These are phyloP conservation scores for Euphorbia lathyris DNA, from an alignment of 345 rosid species.

Conservation along the genomic window DNA sequence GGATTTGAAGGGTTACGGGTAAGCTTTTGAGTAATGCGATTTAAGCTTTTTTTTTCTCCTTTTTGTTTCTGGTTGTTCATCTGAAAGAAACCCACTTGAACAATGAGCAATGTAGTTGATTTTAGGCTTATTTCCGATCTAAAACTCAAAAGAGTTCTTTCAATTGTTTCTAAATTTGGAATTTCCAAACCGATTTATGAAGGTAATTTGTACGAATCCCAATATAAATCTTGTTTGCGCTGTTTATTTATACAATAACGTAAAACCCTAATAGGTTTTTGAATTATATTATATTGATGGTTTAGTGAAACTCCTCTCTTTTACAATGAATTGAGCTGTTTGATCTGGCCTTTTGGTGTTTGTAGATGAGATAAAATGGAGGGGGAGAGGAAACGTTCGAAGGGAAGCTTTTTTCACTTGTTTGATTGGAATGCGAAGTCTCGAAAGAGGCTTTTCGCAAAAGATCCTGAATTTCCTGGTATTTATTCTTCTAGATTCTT, in stretches of 20 bases:
- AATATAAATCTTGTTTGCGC: constrained; percentile 9
- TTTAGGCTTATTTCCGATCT: constrained; percentile 12
- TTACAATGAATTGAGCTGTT: background rate
- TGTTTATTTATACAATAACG: background rate
- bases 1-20: constrained; percentile 26
- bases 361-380: constrained; percentile 53
- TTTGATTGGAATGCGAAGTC: constrained; percentile 94
- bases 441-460: constrained; percentile 63
- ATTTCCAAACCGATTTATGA: constrained; percentile 3
- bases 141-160: background rate
- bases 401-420: constrained; percentile 64
- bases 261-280: background rate
- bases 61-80: too few relatives aligned
- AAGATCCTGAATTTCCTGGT: constrained; percentile 45
- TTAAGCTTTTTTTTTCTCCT: background rate
- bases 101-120: constrained; percentile 27
- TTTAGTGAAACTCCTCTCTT: too few relatives aligned
- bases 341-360: constrained; percentile 16
- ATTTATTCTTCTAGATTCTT: constrained; percentile 13
- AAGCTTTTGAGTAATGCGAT: constrained; percentile 5
- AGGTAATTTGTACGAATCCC: background rate
- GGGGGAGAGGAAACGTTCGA: constrained; percentile 60
- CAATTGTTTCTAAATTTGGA: background rate
- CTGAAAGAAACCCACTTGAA: constrained; percentile 6
- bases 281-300: background rate